Evolutionary conservation across 2,329 filamentous ascomycete genomes (phyloP).

Genomic region (Xylariaceae sp.): DNA sequence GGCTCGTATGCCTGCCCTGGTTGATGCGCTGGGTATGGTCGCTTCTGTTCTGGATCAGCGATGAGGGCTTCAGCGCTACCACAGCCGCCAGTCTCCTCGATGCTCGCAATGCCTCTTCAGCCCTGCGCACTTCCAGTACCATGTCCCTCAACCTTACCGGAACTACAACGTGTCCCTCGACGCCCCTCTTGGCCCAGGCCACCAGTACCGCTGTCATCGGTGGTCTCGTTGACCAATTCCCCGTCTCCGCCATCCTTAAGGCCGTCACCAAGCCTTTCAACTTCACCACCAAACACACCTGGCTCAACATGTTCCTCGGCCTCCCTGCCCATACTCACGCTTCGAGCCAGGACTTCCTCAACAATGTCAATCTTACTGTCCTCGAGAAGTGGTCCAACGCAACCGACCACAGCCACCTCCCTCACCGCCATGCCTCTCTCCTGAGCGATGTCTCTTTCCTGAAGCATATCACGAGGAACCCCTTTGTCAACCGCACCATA

Average conservation of each 20-base stretch:
- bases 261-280: conserved; percentile 32
- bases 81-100: conserved; percentile 32
- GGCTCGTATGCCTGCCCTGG: conserved; percentile 85
- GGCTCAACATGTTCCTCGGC: conserved; percentile 31
- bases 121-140: conserved; percentile 12
- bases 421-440: conserved; percentile 43
- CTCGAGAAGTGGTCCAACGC: conserved; percentile 18
- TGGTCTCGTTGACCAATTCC: conserved; percentile 34
- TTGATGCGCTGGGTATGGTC: conserved; percentile 90
- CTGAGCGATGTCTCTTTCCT: conserved; percentile 56
- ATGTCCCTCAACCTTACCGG: conserved; percentile 25
- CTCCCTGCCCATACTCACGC: conserved; percentile 15
- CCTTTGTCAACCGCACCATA: conserved; percentile 70
- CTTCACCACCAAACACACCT: conserved; percentile 30
- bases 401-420: conserved; percentile 12
- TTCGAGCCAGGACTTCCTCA: conserved; percentile 15
- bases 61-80: conserved; percentile 58
- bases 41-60: conserved; percentile 89
- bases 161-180: conserved; percentile 36
- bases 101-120: conserved; percentile 23
- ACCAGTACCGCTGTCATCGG: conserved; percentile 38
- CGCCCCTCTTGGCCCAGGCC: conserved; percentile 35
- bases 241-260: conserved; percentile 25
- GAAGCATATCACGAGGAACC: conserved; percentile 62
- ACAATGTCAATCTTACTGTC: conserved; percentile 22